phyloP scores from a whole-genome alignment of 371 early-diverging fungal species.

The Mortierella sp. region DNA sequence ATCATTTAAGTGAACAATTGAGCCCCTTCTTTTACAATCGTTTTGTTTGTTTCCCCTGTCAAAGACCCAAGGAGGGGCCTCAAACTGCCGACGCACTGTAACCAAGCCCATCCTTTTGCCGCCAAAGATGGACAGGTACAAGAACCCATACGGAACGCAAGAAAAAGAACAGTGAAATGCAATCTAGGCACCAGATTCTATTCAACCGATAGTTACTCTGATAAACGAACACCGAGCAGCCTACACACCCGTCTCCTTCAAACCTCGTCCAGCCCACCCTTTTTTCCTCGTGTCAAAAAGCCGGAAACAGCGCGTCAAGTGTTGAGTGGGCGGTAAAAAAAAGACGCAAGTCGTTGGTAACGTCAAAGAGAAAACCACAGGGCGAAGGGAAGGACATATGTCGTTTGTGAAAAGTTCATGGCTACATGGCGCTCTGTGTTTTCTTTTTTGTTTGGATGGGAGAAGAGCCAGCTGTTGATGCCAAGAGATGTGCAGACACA shows the following conservation, averaged over 20 bases:
- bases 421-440: too few relatives aligned
- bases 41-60: not conserved
- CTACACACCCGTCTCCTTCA: not conserved
- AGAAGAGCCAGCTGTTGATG: not conserved
- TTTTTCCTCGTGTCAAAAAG: constrained; percentile 3
- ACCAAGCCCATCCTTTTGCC: not conserved
- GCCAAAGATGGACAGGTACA: not conserved
- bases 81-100: not conserved
- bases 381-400: not conserved
- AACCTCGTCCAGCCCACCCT: not conserved
- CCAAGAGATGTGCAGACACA: constrained; percentile 7
- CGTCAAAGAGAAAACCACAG: not conserved
- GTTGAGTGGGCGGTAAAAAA: not conserved
- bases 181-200: not conserved
- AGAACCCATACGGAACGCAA: not conserved
- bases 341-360: not conserved
- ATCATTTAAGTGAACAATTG: not conserved
- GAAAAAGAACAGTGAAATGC: not conserved
- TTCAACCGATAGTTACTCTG: not conserved
- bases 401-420: not conserved
- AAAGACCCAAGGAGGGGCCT: not conserved
- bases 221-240: too few relatives aligned
- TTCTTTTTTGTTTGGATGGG: not conserved
- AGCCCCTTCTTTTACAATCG: not conserved
- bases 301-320: not conserved